These are phyloP conservation scores for Haematococcus sp. DNA, from an alignment of 139 green algal species.

Conservation along the genomic window DNA sequence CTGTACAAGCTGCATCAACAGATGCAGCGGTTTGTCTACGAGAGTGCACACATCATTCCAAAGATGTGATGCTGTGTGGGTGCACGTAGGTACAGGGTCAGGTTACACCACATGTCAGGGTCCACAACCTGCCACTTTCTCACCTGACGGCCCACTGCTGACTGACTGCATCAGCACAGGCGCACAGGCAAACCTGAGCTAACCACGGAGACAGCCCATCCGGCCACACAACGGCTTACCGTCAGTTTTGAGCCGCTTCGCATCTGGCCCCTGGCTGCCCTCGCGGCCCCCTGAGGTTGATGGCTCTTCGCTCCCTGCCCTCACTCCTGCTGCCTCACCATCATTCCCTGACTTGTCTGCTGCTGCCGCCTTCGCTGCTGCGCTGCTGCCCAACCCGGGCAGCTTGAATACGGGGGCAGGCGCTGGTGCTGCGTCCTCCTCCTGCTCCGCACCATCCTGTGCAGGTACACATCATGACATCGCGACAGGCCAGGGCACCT, in stretches of 20 bases:
- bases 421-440: constrained; percentile 4
- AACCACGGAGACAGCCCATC: too few relatives aligned
- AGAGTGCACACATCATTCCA: too few relatives aligned
- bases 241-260: constrained; percentile 3
- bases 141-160: too few relatives aligned
- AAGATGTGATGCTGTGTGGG: too few relatives aligned
- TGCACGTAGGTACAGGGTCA: too few relatives aligned
- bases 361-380: not conserved
- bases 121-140: too few relatives aligned
- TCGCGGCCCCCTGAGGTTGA: not conserved
- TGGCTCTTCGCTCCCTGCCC: not conserved
- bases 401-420: constrained; percentile 15
- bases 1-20: constrained; percentile 16
- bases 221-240: too few relatives aligned
- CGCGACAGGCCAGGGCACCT: too few relatives aligned
- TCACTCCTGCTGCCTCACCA: constrained; percentile 5
- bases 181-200: too few relatives aligned
- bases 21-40: too few relatives aligned
- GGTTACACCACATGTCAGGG: too few relatives aligned
- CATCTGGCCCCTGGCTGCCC: constrained; percentile 16
- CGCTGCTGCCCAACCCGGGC: not conserved
- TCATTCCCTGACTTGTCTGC: not conserved
- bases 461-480: not conserved
- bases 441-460: constrained; percentile 27
- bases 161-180: too few relatives aligned